These are phyloP conservation scores for Trichoderma gamsii DNA, from an alignment of 495 filamentous ascomycete genomes.

Conservation along the genomic window DNA sequence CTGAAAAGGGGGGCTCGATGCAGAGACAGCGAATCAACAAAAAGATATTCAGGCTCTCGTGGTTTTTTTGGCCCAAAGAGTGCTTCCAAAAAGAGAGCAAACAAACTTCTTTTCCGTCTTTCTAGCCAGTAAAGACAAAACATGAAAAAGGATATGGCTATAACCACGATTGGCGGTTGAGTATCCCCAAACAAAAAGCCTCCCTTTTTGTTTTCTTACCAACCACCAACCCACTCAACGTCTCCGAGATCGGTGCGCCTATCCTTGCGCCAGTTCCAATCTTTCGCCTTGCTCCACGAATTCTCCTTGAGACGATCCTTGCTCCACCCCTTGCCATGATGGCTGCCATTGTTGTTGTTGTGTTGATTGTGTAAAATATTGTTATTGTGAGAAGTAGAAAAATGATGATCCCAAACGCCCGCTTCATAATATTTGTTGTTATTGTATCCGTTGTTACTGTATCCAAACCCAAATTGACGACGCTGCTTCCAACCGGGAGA, in stretches of 20 bases:
- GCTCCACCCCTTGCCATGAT: conserved; percentile 28
- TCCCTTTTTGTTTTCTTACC: conserved; percentile 51
- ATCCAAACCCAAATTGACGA: conserved; percentile 30
- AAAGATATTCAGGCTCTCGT: background rate
- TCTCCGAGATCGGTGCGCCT: conserved; percentile 63
- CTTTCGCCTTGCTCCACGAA: conserved; percentile 43
- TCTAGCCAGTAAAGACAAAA: background rate
- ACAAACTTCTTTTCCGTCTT: background rate
- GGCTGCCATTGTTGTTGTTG: conserved; percentile 23
- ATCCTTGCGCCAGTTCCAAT: conserved; percentile 62
- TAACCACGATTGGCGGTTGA: conserved; percentile 49
- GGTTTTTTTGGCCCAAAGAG: background rate
- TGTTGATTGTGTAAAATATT: conserved; percentile 18
- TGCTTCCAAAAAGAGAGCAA: background rate
- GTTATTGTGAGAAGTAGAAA: conserved; percentile 22
- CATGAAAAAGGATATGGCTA: conserved; percentile 27
- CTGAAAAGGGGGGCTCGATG: background rate
- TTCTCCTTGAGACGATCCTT: conserved; percentile 45
- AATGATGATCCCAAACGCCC: conserved; percentile 33
- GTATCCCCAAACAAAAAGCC: conserved; percentile 28
- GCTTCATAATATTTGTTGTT: conserved; percentile 27
- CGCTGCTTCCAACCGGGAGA: conserved; percentile 35
- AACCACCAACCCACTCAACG: conserved; percentile 85
- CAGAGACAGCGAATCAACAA: background rate
- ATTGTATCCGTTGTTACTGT: conserved; percentile 16